phyloP scores from a whole-genome alignment of 1,139 yeast species.

The Pichia sp. region DNA sequence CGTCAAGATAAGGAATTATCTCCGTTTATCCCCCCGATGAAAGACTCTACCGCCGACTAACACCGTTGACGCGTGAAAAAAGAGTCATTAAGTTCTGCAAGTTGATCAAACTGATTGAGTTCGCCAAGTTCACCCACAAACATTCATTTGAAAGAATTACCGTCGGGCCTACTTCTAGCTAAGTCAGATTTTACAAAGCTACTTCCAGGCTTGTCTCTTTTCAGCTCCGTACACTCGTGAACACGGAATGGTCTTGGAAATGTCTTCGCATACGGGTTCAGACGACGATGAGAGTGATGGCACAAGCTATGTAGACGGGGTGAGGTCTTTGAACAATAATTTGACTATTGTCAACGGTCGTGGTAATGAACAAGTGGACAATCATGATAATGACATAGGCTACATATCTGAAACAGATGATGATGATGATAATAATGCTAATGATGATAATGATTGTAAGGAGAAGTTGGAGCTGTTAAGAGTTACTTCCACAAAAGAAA shows the following conservation, averaged over 20 bases:
- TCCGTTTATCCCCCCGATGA: not conserved
- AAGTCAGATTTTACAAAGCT: no score
- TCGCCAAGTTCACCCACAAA: no score
- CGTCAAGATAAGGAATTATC: not conserved
- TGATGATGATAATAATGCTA: not conserved
- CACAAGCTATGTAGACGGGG: not conserved
- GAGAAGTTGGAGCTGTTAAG: not conserved
- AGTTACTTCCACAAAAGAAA: not conserved
- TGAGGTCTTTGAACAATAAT: not conserved
- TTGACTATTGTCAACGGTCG: not conserved
- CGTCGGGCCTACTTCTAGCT: no score
- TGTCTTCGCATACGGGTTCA: not conserved
- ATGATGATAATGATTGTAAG: not conserved
- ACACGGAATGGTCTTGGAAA: no score
- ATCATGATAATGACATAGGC: not conserved
- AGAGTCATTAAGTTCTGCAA: no score
- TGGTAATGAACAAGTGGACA: not conserved
- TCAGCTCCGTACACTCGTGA: no score
- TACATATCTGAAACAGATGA: not conserved
- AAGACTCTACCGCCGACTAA: no score
- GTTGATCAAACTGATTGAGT: no score
- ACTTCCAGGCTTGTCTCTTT: no score
- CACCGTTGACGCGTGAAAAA: no score
- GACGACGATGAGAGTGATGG: not conserved
- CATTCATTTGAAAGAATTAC: no score